Percentiles rank a stretch among this genome's conserved stretches.
Evolutionary conservation across 169 alveolate species (phyloP).

Genomic region (Plasmodium yoelii): DNA sequence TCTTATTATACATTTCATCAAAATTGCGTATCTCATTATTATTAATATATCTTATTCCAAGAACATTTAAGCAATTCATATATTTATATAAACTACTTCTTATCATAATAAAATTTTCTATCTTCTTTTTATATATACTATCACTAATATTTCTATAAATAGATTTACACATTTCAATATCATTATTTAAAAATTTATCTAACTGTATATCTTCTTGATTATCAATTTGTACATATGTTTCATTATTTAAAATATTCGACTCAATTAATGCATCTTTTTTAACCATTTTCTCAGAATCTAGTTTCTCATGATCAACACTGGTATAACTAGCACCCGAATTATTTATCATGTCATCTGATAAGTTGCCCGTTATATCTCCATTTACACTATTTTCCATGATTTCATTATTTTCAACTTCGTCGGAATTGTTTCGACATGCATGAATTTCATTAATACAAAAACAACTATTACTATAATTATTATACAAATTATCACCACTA

Average conservation of each 20-base stretch:
- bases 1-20: slow-evolving; percentile 27
- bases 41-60: slow-evolving; percentile 64
- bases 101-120: slow-evolving; percentile 73
- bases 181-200: slow-evolving; percentile 63
- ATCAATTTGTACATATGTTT: slow-evolving; percentile 72
- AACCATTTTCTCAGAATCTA: slow-evolving; percentile 7
- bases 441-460: not conserved
- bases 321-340: too few species aligned
- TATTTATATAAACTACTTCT: slow-evolving; percentile 71
- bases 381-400: too few species aligned
- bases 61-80: slow-evolving; percentile 75
- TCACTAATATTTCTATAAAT: slow-evolving; percentile 71
- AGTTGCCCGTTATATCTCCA: too few species aligned
- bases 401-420: too few species aligned
- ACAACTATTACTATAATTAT: not conserved
- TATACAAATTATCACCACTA: slow-evolving; percentile 9
- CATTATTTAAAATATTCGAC: slow-evolving; percentile 46
- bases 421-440: too few species aligned
- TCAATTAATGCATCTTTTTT: slow-evolving; percentile 20
- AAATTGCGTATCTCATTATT: slow-evolving; percentile 76
- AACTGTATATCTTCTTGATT: slow-evolving; percentile 63
- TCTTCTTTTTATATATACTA: slow-evolving; percentile 66
- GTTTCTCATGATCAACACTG: too few species aligned
- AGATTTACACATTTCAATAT: slow-evolving; percentile 42
- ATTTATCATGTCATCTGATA: too few species aligned